Evolutionary conservation across 108 stramenopile genomes (phyloP).

Genomic region (Nitzschia sp.): DNA sequence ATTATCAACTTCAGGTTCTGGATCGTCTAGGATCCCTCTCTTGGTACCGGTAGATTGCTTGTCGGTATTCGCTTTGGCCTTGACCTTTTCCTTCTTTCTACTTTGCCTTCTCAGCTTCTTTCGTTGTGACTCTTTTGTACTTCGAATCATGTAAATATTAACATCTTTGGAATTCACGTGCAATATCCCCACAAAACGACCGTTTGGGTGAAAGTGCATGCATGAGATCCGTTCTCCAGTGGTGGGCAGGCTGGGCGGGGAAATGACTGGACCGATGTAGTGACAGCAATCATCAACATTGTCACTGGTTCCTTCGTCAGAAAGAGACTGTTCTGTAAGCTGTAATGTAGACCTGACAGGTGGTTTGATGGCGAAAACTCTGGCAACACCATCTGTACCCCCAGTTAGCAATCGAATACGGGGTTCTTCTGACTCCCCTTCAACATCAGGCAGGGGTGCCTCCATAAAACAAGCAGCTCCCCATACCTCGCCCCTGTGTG

Average conservation of each 20-base stretch:
- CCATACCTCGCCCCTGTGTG: slow-evolving; percentile 87
- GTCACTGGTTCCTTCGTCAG: slow-evolving; percentile 21
- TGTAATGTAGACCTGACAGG: slow-evolving; percentile 10
- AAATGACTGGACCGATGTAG: slow-evolving; percentile 66
- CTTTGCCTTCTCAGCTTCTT: slow-evolving; percentile 81
- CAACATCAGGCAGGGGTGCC: slow-evolving; percentile 7
- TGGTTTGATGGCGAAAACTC: slow-evolving; percentile 65
- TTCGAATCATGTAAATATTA: slow-evolving; percentile 80
- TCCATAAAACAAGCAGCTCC: slow-evolving; percentile 35
- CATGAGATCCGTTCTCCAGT: slow-evolving; percentile 62
- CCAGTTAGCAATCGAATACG: slow-evolving; percentile 84
- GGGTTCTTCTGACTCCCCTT: slow-evolving; percentile 3
- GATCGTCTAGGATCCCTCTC: slow-evolving; percentile 77
- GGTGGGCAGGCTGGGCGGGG: slow-evolving; percentile 63
- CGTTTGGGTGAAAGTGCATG: slow-evolving; percentile 76
- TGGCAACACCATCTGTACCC: slow-evolving; percentile 84
- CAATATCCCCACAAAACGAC: slow-evolving; percentile 70
- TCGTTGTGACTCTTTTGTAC: slow-evolving; percentile 62
- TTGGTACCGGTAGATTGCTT: slow-evolving; percentile 44
- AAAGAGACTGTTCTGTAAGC: not conserved
- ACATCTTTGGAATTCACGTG: slow-evolving; percentile 70
- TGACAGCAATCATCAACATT: slow-evolving; percentile 56
- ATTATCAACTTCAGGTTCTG: slow-evolving; percentile 41
- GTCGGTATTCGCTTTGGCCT: slow-evolving; percentile 35
- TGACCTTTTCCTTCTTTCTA: slow-evolving; percentile 63